Percentiles rank a stretch among this genome's conserved stretches.
These are phyloP conservation scores for Simplicillium aogashimaense DNA, from an alignment of 2,329 filamentous ascomycete genomes.

Conservation along the genomic window DNA sequence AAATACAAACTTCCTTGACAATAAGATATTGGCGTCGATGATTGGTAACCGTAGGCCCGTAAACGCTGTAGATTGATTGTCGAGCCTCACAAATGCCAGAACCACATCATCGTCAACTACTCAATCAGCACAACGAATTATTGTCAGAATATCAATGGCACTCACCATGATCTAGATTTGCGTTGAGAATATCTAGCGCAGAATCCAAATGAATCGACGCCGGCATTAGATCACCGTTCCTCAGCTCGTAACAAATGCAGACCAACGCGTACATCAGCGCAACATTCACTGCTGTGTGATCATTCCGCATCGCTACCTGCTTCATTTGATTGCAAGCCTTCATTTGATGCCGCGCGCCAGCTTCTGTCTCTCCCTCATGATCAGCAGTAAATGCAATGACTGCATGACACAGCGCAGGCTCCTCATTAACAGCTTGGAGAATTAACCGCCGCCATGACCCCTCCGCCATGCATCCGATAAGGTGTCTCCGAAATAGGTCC, in stretches of 20 bases:
- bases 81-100: slow-evolving; percentile 6
- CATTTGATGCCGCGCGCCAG: slow-evolving; percentile 2
- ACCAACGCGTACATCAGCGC: slow-evolving; percentile 8
- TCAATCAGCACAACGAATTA: not conserved
- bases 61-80: slow-evolving; percentile 8
- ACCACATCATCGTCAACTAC: slow-evolving; percentile 8
- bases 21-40: not conserved
- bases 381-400: slow-evolving; percentile 8
- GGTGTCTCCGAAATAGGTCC: slow-evolving; percentile 7
- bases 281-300: slow-evolving; percentile 5
- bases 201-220: slow-evolving; percentile 9
- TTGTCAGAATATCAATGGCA: not conserved
- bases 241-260: slow-evolving; percentile 10
- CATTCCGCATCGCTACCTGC: slow-evolving; percentile 3
- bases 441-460: slow-evolving; percentile 7
- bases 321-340: slow-evolving; percentile 5
- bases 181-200: slow-evolving; percentile 5
- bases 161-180: slow-evolving; percentile 6
- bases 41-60: slow-evolving; percentile 6
- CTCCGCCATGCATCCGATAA: slow-evolving; percentile 6
- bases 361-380: not conserved
- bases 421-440: slow-evolving; percentile 7
- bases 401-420: slow-evolving; percentile 6
- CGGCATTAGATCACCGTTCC: slow-evolving; percentile 3
- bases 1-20: not conserved